Conservation (phyloP, 176 grass and related monocot species). For the Paspalum vaginatum region DNA sequence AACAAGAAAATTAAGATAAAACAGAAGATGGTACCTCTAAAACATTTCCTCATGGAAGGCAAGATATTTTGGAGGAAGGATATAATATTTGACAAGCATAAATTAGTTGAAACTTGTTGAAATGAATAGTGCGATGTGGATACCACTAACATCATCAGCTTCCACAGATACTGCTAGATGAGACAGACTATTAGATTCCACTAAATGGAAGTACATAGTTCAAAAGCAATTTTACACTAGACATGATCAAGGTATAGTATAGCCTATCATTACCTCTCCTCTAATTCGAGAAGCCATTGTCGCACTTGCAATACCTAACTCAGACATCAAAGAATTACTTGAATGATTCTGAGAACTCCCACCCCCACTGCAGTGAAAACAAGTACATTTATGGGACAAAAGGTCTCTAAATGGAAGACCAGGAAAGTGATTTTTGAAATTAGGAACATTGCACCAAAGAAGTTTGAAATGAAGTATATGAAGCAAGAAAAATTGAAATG, state of each 20-base stretch:
- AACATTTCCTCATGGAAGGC: conserved; percentile 71
- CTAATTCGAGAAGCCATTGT: conserved; percentile 61
- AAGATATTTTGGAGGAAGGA: conserved; percentile 78
- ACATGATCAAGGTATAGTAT: conserved; percentile 28
- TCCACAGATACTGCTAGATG: conserved; percentile 71
- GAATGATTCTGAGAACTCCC: conserved; percentile 48
- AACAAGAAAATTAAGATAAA: conserved; percentile 15
- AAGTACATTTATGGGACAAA: conserved; percentile 32
- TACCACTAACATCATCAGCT: conserved; percentile 71
- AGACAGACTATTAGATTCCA: conserved; percentile 35
- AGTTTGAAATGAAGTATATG: conserved; percentile 20
- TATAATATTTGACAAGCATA: conserved; percentile 75
- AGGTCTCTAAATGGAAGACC: conserved; percentile 19
- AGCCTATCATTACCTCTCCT: conserved; percentile 61
- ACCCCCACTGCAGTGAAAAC: conserved; percentile 43
- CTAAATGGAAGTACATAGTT: conserved; percentile 26
- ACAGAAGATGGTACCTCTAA: conserved; percentile 59
- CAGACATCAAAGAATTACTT: conserved; percentile 63
- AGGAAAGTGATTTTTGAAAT: conserved; percentile 24
- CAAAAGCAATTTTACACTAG: conserved; percentile 16
- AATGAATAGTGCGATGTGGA: conserved; percentile 69
- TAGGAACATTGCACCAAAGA: background rate
- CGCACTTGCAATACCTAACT: conserved; percentile 68
- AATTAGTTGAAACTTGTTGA: conserved; percentile 53
- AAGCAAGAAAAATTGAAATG: conserved; percentile 8